Conservation (phyloP, 805 yeast species). For the Spathaspora arborariae region DNA sequence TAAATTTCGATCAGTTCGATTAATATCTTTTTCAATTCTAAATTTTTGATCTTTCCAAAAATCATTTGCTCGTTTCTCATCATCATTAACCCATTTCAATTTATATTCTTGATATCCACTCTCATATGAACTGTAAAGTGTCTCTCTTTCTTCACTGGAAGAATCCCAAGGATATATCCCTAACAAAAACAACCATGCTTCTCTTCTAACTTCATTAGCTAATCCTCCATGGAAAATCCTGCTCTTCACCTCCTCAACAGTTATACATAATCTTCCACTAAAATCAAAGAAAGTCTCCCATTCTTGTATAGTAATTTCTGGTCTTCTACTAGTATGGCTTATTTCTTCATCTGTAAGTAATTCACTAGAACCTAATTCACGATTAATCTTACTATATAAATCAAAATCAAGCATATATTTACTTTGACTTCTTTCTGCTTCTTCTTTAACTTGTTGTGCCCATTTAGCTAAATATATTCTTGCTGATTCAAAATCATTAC, state of each 20-base stretch:
- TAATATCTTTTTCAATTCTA: conserved; percentile 90
- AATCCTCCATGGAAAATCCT: conserved; percentile 90
- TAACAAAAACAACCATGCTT: conserved; percentile 84
- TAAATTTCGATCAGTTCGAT: conserved; percentile 81
- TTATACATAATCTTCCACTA: conserved; percentile 68
- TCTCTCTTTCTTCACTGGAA: conserved; percentile 61
- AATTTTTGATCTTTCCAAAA: conserved; percentile 88
- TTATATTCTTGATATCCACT: conserved; percentile 63
- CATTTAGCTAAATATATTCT: conserved; percentile 90
- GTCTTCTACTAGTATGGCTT: conserved; percentile 56
- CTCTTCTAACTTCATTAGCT: conserved; percentile 50
- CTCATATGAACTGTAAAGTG: conserved; percentile 51
- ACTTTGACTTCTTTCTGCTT: conserved; percentile 63
- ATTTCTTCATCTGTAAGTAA: conserved; percentile 58
- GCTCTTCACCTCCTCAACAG: conserved; percentile 75
- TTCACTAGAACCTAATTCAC: conserved; percentile 61
- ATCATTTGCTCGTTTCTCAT: conserved; percentile 46
- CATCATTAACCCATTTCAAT: conserved; percentile 61
- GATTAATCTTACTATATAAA: conserved; percentile 52
- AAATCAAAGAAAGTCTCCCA: conserved; percentile 85
- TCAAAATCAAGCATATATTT: conserved; percentile 53
- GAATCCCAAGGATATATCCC: conserved; percentile 90
- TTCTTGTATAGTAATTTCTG: conserved; percentile 64
- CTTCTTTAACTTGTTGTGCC: conserved; percentile 93
- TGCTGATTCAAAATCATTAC: conserved; percentile 92